A percentile compares a stretch with the other conserved stretches of the same genome.
phyloP scores from a whole-genome alignment of 257 asterid species.

The Fraxinus excelsior region DNA sequence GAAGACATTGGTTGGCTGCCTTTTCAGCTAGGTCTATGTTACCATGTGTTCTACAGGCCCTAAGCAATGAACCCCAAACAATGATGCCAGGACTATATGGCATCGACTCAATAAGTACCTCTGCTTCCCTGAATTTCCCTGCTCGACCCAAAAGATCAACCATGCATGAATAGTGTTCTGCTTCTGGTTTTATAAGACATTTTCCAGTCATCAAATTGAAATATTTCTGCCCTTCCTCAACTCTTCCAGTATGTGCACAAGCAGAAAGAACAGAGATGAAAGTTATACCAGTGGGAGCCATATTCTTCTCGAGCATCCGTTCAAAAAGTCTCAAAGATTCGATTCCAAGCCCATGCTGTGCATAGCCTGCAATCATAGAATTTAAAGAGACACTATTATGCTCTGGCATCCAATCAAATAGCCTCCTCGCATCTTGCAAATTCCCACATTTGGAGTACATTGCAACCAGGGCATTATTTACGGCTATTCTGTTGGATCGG shows the following conservation, averaged over 20 bases:
- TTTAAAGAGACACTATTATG: slow-evolving; percentile 59
- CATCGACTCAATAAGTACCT: slow-evolving; percentile 57
- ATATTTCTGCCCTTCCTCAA: slow-evolving; percentile 63
- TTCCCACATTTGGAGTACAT: slow-evolving; percentile 80
- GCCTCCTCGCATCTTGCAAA: slow-evolving; percentile 54
- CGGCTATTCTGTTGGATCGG: slow-evolving; percentile 48
- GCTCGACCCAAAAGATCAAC: slow-evolving; percentile 74
- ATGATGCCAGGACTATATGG: slow-evolving; percentile 53
- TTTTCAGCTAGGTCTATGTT: slow-evolving; percentile 59
- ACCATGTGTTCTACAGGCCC: slow-evolving; percentile 63
- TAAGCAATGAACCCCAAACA: slow-evolving; percentile 70
- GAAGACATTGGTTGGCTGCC: slow-evolving; percentile 60
- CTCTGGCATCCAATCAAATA: slow-evolving; percentile 63
- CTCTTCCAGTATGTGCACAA: slow-evolving; percentile 71
- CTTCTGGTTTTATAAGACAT: slow-evolving; percentile 55
- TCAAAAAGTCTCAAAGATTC: slow-evolving; percentile 55
- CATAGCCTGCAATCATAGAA: slow-evolving; percentile 74
- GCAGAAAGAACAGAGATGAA: slow-evolving; percentile 76
- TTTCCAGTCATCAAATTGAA: slow-evolving; percentile 55
- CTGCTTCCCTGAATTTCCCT: slow-evolving; percentile 67
- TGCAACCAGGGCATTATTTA: slow-evolving; percentile 64
- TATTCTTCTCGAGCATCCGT: slow-evolving; percentile 46
- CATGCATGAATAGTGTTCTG: slow-evolving; percentile 73
- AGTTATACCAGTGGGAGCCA: slow-evolving; percentile 60
- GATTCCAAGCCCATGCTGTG: slow-evolving; percentile 71